Base-by-base conservation (phyloP, 495 filamentous ascomycete genomes). In the Penicillium lividum region DNA sequence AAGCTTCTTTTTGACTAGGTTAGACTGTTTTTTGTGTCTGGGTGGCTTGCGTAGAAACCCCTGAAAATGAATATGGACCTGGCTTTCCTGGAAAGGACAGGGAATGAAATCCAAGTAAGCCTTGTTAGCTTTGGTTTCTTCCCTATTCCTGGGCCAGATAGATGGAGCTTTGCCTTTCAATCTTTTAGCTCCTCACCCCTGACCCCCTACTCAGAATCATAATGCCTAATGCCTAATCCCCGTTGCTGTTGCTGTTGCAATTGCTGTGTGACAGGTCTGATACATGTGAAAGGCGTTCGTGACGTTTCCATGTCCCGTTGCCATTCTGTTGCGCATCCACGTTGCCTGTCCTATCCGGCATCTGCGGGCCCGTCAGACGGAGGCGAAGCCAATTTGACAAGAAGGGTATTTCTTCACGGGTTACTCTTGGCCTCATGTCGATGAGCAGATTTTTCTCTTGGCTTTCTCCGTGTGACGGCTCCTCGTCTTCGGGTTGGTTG, bases 231-330 rank as follows among this genome's bases (percentile, higher is more conserved):
- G 0, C 38, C 38, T 40, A 40, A 40, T 40, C 38, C 38, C 38
- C 34, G 34, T 38, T 38, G 38, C 7, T 40, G 38, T 40, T n/a
- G 38, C 38, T 40, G 38, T 16, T 40, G 56, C 27, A 1, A 10
- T 44, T 65, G 44, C 48, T 57, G 58, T 68, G 60, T 65, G 44
- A 65, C 62, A 64, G 29, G 18, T 16, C 42, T 34, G 15, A 51
- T 46, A 63, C 58, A 68, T 65, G 62, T 62, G 62, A 70, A 70
- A 62, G 58, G 60, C 38, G 54, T 66, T 68, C 49, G 40, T 60
- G 62, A 64, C 44, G 46, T 56, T 50, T 42, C 51, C 34, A 57
- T 56, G 55, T 59, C 50, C 42, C 38, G 58, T 57, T 68, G 62
- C 49, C 61, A 60, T 56, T 53, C 28, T 22, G 22, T 22, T 22